phyloP scores from a whole-genome alignment of 345 rosid genomes.

The Salix purpurea region DNA sequence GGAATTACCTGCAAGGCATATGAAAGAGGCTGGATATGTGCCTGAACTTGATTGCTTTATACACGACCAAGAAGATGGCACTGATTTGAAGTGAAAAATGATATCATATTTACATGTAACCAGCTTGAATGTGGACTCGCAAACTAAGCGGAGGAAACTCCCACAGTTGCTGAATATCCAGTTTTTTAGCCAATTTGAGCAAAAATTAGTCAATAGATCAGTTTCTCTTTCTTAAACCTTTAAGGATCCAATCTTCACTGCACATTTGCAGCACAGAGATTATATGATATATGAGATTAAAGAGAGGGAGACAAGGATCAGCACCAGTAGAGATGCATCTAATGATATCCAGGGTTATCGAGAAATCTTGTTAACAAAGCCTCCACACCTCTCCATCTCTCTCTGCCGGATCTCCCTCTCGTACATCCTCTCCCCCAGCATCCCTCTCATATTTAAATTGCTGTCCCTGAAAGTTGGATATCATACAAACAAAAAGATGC shows the following conservation, averaged over 20 bases:
- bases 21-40: constrained; percentile 51
- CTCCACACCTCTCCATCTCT: too few relatives aligned
- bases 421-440: too few relatives aligned
- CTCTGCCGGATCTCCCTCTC: too few relatives aligned
- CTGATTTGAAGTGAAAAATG: constrained; percentile 17
- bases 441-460: too few relatives aligned
- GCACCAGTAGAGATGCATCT: background rate
- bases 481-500: too few relatives aligned
- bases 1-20: constrained; percentile 45
- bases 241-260: background rate
- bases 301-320: background rate
- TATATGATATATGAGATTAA: background rate
- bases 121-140: background rate
- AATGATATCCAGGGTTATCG: background rate
- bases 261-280: background rate
- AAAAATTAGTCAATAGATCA: background rate
- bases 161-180: background rate
- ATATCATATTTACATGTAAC: background rate
- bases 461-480: too few relatives aligned
- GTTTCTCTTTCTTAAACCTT: background rate
- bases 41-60: constrained; percentile 42
- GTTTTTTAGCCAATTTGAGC: background rate
- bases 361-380: too few relatives aligned
- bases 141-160: background rate
- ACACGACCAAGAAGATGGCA: constrained; percentile 41